Evolutionary conservation across 768 basidiomycete genomes (phyloP), one percentile per base, ranked within the genome.

Genomic region (Mycena floridula): DNA sequence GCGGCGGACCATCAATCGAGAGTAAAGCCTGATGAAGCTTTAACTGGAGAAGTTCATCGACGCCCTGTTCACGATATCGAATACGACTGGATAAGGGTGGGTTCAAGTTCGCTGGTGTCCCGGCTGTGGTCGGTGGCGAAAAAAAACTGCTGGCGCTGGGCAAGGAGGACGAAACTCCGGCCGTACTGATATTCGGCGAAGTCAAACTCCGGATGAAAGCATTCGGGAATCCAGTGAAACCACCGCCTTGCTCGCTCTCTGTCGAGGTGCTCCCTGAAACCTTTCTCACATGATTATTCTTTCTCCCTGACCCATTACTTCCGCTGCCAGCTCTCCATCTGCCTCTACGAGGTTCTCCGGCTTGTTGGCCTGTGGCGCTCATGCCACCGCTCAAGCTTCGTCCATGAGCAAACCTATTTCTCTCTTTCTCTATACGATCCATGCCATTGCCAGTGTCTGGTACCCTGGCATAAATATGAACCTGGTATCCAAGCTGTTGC

Each of bases 11-110:
- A 49, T 89, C 85, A 6, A 76, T 73, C 36, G 77, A 79, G 8
- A 85, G 81, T 42, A 97, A 69, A 9, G 85, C 84, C 59, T 94
- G 91, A 52, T 93, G 83, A 24, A 97, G 71, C 60, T 98, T 96
- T 46, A 97, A 72, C 62, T 96, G 93, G 40, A 98, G 66, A 21
- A 96, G 73, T 65, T 98, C 94, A 59, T 98, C 94, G 2, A 98
- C 94, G 9, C 90, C 92, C 63, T 98, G 93, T 57, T 94, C 90
- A 45, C 89, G 77, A 57, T 83, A 90, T 26, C 81, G 76, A 44
- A 81, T 62, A 26, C 78, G 74, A 57, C 54, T 9, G 61, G 52
- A 12, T 58, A 52, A 27, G 44, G 45, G 23, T 41, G 32, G 44
- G 35, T 22, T 30, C 58, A 43, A 27, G 53, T 46, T 25, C 48